phyloP scores from a whole-genome alignment of 1,284 basidiomycete species.

The Cutaneotrichosporon cyanovorans region DNA sequence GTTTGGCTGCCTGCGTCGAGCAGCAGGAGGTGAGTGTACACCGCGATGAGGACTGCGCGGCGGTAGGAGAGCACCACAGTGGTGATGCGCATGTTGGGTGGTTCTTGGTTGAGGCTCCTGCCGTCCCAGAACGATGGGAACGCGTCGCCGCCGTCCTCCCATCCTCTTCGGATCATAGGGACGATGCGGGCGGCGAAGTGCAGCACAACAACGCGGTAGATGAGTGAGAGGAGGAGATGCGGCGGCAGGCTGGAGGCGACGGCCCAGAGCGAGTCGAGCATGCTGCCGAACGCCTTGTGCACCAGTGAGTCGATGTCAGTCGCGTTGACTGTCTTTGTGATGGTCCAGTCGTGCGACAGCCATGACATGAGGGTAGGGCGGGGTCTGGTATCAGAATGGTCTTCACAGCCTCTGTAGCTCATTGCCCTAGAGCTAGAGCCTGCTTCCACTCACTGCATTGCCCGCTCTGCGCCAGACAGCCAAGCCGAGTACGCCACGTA shows the following conservation, averaged over 20 bases:
- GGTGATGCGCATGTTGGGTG: constrained; percentile 43
- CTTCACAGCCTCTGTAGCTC: neutral
- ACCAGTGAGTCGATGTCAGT: constrained; percentile 20
- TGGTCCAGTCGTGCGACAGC: constrained; percentile 24
- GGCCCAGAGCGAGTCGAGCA: constrained; percentile 29
- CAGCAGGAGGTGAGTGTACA: constrained; percentile 46
- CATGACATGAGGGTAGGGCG: constrained; percentile 39
- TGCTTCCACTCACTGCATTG: constrained; percentile 39
- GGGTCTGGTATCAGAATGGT: constrained; percentile 22
- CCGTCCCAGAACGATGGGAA: constrained; percentile 42
- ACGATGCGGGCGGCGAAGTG: constrained; percentile 75
- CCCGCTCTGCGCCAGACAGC: constrained; percentile 42
- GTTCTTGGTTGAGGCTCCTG: constrained; percentile 38
- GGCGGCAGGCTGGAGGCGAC: constrained; percentile 36
- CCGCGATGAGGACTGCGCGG: constrained; percentile 44
- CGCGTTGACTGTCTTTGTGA: constrained; percentile 11
- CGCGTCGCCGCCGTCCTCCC: constrained; percentile 31
- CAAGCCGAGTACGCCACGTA: constrained; percentile 59
- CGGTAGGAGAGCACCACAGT: constrained; percentile 44
- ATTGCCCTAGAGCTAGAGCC: too few relatives aligned
- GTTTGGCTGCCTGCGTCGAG: constrained; percentile 45
- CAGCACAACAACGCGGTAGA: constrained; percentile 75
- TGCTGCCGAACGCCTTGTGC: constrained; percentile 20
- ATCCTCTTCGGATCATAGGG: constrained; percentile 58
- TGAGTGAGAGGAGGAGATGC: constrained; percentile 59